phyloP scores from a whole-genome alignment of 306 rosid species.

The Gynostemma pentaphyllum region DNA sequence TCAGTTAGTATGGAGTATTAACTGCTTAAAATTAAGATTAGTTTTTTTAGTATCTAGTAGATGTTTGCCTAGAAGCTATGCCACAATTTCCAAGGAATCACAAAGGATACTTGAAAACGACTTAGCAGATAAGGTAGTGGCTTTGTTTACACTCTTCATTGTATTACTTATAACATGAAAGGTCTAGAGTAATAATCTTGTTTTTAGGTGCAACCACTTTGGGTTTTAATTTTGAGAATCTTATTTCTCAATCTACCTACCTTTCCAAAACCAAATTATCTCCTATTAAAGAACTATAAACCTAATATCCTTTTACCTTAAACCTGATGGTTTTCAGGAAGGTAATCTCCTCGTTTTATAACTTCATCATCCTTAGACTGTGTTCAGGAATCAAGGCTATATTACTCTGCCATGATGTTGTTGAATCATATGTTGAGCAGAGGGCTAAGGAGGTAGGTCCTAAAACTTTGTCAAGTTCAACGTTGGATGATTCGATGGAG shows the following conservation, averaged over 20 bases:
- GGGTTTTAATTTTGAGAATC: conserved; percentile 4
- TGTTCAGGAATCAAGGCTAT: conserved; percentile 19
- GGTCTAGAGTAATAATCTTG: conserved; percentile 66
- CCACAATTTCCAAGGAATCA: conserved; percentile 1
- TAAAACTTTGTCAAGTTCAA: background rate
- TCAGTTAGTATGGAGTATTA: background rate
- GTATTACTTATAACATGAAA: conserved; percentile 11
- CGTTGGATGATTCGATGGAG: conserved; percentile 5
- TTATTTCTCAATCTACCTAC: conserved; percentile 26
- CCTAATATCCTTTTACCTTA: background rate
- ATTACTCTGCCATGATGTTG: background rate
- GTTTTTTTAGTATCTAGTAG: background rate
- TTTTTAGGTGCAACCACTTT: conserved; percentile 67
- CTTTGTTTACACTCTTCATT: background rate
- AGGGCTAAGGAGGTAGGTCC: conserved; percentile 9
- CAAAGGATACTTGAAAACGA: too few species aligned
- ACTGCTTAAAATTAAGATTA: background rate
- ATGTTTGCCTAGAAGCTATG: background rate
- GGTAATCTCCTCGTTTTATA: conserved; percentile 30
- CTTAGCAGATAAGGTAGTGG: background rate
- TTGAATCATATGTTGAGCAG: background rate
- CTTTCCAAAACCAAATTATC: conserved; percentile 45
- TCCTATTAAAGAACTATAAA: background rate
- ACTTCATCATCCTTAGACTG: conserved; percentile 24
- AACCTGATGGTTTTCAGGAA: conserved; percentile 33